Evolutionary conservation across 805 yeast genomes (phyloP).

Genomic region (Suhomyces sp.): DNA sequence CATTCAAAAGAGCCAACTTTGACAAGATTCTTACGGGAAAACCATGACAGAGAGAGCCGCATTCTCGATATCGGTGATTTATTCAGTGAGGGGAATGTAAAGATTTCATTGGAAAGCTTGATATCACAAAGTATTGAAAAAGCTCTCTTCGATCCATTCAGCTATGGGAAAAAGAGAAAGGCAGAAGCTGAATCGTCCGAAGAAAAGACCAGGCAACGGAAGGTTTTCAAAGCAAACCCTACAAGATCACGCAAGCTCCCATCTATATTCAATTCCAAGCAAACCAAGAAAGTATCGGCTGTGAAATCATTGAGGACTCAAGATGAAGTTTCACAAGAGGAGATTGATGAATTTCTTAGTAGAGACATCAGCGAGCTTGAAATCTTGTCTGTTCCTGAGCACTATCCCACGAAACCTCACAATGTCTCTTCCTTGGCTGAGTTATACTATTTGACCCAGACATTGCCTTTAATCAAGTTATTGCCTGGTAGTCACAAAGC

Average conservation of each 20-base stretch:
- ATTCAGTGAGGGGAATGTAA: constrained; percentile 1
- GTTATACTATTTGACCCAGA: constrained; percentile 81
- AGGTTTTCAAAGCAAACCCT: constrained; percentile 1
- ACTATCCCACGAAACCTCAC: constrained; percentile 41
- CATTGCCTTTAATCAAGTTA: constrained; percentile 78
- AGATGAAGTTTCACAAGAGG: constrained; percentile 20
- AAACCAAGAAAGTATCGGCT: constrained; percentile 7
- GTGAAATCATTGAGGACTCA: constrained; percentile 19
- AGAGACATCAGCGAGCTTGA: constrained; percentile 33
- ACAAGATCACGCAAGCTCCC: no score
- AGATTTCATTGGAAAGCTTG: constrained; percentile 1
- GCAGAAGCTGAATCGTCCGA: constrained; percentile 1
- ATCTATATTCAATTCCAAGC: constrained; percentile 2
- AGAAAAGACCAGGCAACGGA: background rate
- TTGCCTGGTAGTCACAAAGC: constrained; percentile 86
- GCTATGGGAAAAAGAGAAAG: background rate
- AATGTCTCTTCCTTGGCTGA: constrained; percentile 70
- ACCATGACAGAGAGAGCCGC: background rate
- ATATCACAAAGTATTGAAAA: constrained; percentile 6
- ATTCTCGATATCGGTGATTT: constrained; percentile 5
- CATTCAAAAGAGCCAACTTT: constrained; percentile 1
- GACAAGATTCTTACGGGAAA: constrained; percentile 5
- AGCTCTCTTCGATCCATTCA: constrained; percentile 2
- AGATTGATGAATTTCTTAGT: constrained; percentile 21
- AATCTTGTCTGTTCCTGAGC: constrained; percentile 41